phyloP scores from a whole-genome alignment of 768 basidiomycete genomes.

The Hypholoma fasciculare region DNA sequence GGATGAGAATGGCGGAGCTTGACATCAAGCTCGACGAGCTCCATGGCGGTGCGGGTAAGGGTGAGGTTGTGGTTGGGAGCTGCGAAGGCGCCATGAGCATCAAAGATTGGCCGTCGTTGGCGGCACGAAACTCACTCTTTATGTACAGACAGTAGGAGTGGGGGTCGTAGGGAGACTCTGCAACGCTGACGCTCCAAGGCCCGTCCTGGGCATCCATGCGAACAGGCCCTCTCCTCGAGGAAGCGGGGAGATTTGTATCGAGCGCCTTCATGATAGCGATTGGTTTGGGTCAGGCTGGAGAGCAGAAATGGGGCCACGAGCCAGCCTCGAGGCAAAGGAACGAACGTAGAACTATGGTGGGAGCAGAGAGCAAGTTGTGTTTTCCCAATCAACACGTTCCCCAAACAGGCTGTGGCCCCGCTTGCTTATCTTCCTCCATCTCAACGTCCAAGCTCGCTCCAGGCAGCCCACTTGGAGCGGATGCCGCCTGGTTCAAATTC shows the following conservation, averaged over 20 bases:
- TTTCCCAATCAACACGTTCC: neutral
- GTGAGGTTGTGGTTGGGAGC: slow-evolving; percentile 91
- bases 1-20: slow-evolving; percentile 73
- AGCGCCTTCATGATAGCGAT: slow-evolving; percentile 38
- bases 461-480: too few species aligned
- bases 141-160: slow-evolving; percentile 81
- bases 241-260: slow-evolving; percentile 42
- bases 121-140: slow-evolving; percentile 67
- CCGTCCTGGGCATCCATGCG: slow-evolving; percentile 77
- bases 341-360: neutral
- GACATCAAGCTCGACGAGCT: slow-evolving; percentile 79
- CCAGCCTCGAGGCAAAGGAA: neutral
- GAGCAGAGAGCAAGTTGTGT: neutral
- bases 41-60: slow-evolving; percentile 73
- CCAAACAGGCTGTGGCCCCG: too few species aligned
- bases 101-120: too few species aligned
- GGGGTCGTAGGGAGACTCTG: slow-evolving; percentile 77
- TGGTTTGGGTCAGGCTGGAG: too few species aligned
- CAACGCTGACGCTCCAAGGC: slow-evolving; percentile 87
- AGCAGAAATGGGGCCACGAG: neutral
- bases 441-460: neutral
- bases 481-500: too few species aligned
- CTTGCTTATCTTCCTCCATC: neutral
- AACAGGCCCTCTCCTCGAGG: slow-evolving; percentile 49
- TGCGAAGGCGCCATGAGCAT: slow-evolving; percentile 29